Conservation (phyloP, 2,329 filamentous ascomycete genomes). For the Macroventuria anomochaeta region DNA sequence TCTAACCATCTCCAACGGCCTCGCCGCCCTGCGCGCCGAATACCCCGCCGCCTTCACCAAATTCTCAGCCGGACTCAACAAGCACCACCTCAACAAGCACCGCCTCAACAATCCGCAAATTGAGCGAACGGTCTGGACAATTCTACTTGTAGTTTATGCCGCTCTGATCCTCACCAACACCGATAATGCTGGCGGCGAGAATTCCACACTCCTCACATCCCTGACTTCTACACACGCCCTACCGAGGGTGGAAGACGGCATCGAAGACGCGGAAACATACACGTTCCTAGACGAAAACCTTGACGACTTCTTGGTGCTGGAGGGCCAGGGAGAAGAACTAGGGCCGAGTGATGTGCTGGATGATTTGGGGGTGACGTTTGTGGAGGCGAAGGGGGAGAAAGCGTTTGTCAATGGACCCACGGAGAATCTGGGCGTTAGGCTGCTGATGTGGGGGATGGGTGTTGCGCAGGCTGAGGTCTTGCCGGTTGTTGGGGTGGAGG, state of each 20-base stretch:
- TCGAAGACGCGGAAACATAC: constrained; percentile 34
- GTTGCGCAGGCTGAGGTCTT: constrained; percentile 27
- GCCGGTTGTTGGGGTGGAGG: constrained; percentile 1
- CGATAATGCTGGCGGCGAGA: neutral
- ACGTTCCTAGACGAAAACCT: constrained; percentile 32
- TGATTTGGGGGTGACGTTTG: constrained; percentile 21
- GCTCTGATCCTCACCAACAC: constrained; percentile 21
- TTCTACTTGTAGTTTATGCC: constrained; percentile 30
- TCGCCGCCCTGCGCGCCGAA: constrained; percentile 19
- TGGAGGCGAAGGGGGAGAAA: constrained; percentile 5
- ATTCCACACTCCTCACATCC: constrained; percentile 12
- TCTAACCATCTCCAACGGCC: constrained; percentile 21
- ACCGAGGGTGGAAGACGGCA: constrained; percentile 31
- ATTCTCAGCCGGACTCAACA: constrained; percentile 21
- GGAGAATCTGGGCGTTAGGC: constrained; percentile 25
- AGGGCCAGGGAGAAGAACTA: neutral
- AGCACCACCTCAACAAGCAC: constrained; percentile 21
- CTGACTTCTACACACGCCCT: constrained; percentile 25
- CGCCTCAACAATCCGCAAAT: constrained; percentile 12
- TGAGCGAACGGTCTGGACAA: constrained; percentile 30
- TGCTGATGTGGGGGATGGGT: constrained; percentile 36
- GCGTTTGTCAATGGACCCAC: constrained; percentile 18
- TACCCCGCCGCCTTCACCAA: constrained; percentile 12
- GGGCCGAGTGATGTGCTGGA: constrained; percentile 22
- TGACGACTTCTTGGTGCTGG: constrained; percentile 23